A percentile compares a stretch with the other conserved stretches of the same genome.
These are phyloP conservation scores for Cercospora brassicicola DNA, from an alignment of 2,329 filamentous ascomycete species.

Conservation along the genomic window DNA sequence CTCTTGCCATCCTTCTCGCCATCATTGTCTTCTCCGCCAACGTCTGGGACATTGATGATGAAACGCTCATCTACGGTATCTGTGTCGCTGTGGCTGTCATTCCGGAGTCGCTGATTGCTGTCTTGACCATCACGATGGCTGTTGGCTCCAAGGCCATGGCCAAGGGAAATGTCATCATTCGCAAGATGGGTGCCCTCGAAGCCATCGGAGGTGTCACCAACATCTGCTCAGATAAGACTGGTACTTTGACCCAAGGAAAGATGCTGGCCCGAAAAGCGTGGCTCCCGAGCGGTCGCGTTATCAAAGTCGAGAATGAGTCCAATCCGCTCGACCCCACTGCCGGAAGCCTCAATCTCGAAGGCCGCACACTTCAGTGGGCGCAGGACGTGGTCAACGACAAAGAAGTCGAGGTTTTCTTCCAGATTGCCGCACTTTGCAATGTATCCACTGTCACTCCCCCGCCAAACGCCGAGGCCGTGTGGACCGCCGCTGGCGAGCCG, in stretches of 20 bases:
- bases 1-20: conserved; percentile 67
- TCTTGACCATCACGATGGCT: conserved; percentile 67
- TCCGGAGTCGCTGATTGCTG: conserved; percentile 60
- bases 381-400: conserved; percentile 49
- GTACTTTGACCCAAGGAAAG: conserved; percentile 56
- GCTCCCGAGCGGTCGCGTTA: conserved; percentile 59
- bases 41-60: conserved; percentile 43
- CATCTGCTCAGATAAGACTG: conserved; percentile 70
- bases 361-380: conserved; percentile 13
- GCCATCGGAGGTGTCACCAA: conserved; percentile 65
- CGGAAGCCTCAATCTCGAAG: conserved; percentile 22
- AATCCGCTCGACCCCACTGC: conserved; percentile 57
- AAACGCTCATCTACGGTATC: conserved; percentile 52
- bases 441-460: conserved; percentile 57
- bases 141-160: conserved; percentile 64
- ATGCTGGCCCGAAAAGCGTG: conserved; percentile 64
- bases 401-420: conserved; percentile 53
- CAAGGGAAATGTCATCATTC: conserved; percentile 62
- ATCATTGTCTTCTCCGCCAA: conserved; percentile 68
- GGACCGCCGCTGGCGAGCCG: conserved; percentile 64
- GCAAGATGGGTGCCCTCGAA: conserved; percentile 64
- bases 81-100: conserved; percentile 51
- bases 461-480: conserved; percentile 52
- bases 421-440: conserved; percentile 64
- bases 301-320: conserved; percentile 56